phyloP scores from a whole-genome alignment of 73 alveolate species.

The Symbiodinium natans region DNA sequence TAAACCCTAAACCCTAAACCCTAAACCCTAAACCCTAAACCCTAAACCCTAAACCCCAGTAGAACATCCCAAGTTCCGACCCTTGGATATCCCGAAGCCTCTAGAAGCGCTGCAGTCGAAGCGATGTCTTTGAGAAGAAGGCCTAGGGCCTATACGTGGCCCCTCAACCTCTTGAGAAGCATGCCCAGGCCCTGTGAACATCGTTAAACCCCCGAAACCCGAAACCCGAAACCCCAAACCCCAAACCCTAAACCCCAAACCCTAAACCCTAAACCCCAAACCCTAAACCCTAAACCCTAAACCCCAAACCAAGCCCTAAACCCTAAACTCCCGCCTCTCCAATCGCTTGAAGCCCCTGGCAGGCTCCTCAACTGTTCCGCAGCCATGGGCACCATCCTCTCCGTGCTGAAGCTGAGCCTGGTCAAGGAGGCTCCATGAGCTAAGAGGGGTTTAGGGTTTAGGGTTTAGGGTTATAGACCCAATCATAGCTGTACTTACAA shows the following conservation, averaged over 20 bases:
- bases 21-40: too few relatives aligned
- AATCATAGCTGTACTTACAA: too few relatives aligned
- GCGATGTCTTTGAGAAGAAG: too few relatives aligned
- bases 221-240: neutral
- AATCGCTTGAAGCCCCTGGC: neutral
- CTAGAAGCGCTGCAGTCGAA: too few relatives aligned
- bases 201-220: neutral
- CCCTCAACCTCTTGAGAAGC: neutral
- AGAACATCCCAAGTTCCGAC: too few relatives aligned
- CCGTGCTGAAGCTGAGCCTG: slow-evolving; percentile 21
- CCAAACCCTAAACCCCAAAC: neutral
- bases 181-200: neutral
- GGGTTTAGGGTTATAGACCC: neutral
- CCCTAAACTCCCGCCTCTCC: too few relatives aligned
- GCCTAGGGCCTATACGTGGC: too few relatives aligned
- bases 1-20: neutral
- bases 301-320: too few relatives aligned
- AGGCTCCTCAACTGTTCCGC: slow-evolving; percentile 9
- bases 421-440: neutral
- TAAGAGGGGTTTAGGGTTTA: neutral
- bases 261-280: neutral
- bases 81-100: too few relatives aligned
- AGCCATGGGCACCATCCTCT: slow-evolving; percentile 7
- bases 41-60: too few relatives aligned
- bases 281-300: too few relatives aligned